Evolutionary conservation across 371 early-diverging fungal genomes (phyloP).

Genomic region (Chytridiales sp.): DNA sequence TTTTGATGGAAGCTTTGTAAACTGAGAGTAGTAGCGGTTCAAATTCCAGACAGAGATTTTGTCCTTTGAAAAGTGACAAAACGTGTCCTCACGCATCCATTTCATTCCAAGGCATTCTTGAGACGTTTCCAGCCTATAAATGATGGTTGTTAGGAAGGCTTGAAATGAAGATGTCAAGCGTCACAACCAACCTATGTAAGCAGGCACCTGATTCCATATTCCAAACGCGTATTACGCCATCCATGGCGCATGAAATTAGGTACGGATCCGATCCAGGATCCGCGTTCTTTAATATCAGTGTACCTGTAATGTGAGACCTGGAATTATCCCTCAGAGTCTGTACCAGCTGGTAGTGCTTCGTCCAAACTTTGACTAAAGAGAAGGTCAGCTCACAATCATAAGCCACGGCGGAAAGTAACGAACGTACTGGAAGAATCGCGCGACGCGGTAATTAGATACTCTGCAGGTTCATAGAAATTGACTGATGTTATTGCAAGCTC

Average conservation of each 20-base stretch:
- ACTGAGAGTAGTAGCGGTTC: conserved; percentile 42
- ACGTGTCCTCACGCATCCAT: conserved; percentile 40
- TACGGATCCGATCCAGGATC: conserved; percentile 23
- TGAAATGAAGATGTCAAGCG: not conserved
- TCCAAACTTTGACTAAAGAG: conserved; percentile 53
- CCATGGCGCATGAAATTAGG: conserved; percentile 52
- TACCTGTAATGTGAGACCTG: conserved; percentile 39
- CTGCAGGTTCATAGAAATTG: conserved; percentile 38
- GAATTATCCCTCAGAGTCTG: conserved; percentile 45
- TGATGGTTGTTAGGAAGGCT: not conserved
- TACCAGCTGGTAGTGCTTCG: conserved; percentile 39
- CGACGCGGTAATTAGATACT: conserved; percentile 47
- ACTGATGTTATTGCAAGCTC: conserved; percentile 44
- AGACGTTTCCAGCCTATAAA: conserved; percentile 32
- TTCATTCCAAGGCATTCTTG: conserved; percentile 38
- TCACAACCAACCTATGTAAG: conserved; percentile 25
- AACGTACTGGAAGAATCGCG: conserved; percentile 41
- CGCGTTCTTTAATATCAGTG: not conserved
- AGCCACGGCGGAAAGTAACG: too few relatives aligned
- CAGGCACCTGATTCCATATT: conserved; percentile 89
- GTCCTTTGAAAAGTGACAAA: conserved; percentile 40
- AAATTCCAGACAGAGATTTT: conserved; percentile 44
- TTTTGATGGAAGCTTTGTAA: conserved; percentile 22
- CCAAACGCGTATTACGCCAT: conserved; percentile 95
- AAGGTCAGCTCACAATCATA: too few relatives aligned